A percentile compares a stretch with the other conserved stretches of the same genome.
Conservation (phyloP, 495 filamentous ascomycete genomes). For the Penicillium bovifimosum region DNA sequence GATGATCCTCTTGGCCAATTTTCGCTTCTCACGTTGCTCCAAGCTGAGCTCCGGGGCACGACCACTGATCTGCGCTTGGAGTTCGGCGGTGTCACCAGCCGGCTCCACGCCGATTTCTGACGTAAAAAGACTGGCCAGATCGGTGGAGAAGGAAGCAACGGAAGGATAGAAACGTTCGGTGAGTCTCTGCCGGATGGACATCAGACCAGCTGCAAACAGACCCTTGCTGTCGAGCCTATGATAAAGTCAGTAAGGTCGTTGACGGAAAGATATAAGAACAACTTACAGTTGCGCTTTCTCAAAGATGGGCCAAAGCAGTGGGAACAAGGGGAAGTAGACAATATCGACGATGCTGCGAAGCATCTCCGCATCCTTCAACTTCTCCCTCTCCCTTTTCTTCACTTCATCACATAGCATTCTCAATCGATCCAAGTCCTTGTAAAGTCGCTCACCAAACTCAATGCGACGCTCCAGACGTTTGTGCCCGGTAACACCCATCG, state of each 20-base stretch:
- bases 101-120: constrained; percentile 55
- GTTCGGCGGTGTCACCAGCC: constrained; percentile 47
- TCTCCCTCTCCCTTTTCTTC: constrained; percentile 65
- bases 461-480: constrained; percentile 73
- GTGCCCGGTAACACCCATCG: constrained; percentile 80
- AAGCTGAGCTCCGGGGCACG: constrained; percentile 52
- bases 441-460: constrained; percentile 74
- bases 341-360: constrained; percentile 73
- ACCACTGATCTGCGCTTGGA: constrained; percentile 49
- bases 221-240: constrained; percentile 67
- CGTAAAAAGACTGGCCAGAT: constrained; percentile 65
- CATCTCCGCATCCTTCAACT: constrained; percentile 68
- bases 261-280: neutral
- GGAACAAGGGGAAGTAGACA: constrained; percentile 83
- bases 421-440: constrained; percentile 70
- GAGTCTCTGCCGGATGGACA: constrained; percentile 57
- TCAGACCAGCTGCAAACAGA: constrained; percentile 61
- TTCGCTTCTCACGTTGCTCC: constrained; percentile 60
- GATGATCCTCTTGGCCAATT: constrained; percentile 76
- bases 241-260: constrained; percentile 29
- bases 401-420: constrained; percentile 60
- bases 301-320: constrained; percentile 71
- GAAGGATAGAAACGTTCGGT: constrained; percentile 69
- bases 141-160: constrained; percentile 64
- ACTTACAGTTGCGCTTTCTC: constrained; percentile 73